Percentiles rank a stretch among this genome's conserved stretches.
These are phyloP conservation scores for Priceomyces medius DNA, from an alignment of 805 yeast species.

Conservation along the genomic window DNA sequence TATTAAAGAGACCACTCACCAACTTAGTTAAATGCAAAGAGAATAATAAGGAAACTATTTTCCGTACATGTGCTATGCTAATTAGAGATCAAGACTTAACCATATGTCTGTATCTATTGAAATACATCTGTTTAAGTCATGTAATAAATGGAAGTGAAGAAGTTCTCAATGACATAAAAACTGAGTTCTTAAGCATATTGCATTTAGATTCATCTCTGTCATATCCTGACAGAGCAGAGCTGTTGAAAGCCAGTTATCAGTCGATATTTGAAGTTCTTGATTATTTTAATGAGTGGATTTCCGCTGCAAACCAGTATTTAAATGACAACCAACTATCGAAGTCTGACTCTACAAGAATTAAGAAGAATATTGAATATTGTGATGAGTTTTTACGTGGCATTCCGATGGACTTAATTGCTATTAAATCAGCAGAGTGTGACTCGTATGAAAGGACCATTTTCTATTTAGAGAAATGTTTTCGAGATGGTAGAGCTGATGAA, in stretches of 20 bases:
- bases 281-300: slow-evolving; percentile 78
- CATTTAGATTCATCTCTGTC: slow-evolving; percentile 42
- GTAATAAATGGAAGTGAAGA: slow-evolving; percentile 47
- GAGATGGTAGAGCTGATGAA: slow-evolving; percentile 33
- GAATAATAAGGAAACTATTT: slow-evolving; percentile 37
- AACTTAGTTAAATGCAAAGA: slow-evolving; percentile 11
- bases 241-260: slow-evolving; percentile 63
- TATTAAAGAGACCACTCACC: slow-evolving; percentile 46
- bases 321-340: slow-evolving; percentile 21
- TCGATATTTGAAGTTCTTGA: slow-evolving; percentile 78
- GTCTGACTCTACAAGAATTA: slow-evolving; percentile 19
- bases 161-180: slow-evolving; percentile 43
- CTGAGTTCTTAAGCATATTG: slow-evolving; percentile 63
- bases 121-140: slow-evolving; percentile 69
- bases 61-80: slow-evolving; percentile 61
- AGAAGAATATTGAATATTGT: slow-evolving; percentile 33
- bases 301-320: slow-evolving; percentile 34
- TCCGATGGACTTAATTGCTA: slow-evolving; percentile 71
- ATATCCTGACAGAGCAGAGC: slow-evolving; percentile 56
- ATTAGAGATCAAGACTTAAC: slow-evolving; percentile 69
- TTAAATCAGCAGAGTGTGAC: slow-evolving; percentile 76
- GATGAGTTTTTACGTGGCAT: slow-evolving; percentile 51
- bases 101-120: slow-evolving; percentile 69
- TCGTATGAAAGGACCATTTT: slow-evolving; percentile 85
- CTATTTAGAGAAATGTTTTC: slow-evolving; percentile 74